Evolutionary conservation across 1,139 yeast genomes (phyloP).

Genomic region (Taiozyma sp.): DNA sequence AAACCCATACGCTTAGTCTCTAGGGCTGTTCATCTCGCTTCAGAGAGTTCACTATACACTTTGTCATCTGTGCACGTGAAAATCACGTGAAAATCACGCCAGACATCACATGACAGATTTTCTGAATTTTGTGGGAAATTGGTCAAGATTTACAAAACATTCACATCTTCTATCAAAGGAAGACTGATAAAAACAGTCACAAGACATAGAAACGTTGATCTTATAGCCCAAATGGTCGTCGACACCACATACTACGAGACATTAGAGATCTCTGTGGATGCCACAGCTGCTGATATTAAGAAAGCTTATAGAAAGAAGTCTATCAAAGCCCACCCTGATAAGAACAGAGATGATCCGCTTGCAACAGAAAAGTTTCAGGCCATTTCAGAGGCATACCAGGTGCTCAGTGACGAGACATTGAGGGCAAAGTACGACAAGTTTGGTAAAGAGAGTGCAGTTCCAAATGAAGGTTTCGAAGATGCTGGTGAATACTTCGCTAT

Average conservation of each 20-base stretch:
- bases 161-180: not conserved
- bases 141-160: not conserved
- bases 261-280: slow-evolving; percentile 58
- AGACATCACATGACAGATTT: not conserved
- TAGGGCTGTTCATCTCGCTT: no score
- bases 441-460: slow-evolving; percentile 83
- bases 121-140: not conserved
- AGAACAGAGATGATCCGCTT: slow-evolving; percentile 72
- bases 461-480: slow-evolving; percentile 83
- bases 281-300: slow-evolving; percentile 78
- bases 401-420: slow-evolving; percentile 68
- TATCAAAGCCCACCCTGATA: slow-evolving; percentile 85
- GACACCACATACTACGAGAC: slow-evolving; percentile 85
- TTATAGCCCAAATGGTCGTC: slow-evolving; percentile 57
- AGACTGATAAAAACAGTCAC: not conserved
- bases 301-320: slow-evolving; percentile 91
- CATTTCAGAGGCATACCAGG: slow-evolving; percentile 71
- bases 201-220: not conserved
- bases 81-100: not conserved
- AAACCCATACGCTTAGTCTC: no score
- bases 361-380: slow-evolving; percentile 65
- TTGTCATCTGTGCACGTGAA: not conserved
- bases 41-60: not conserved
- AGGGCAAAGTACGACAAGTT: slow-evolving; percentile 76
- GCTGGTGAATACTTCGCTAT: slow-evolving; percentile 83